Base-by-base conservation (phyloP, 441 rosid species). In the Corymbia citriodora region DNA sequence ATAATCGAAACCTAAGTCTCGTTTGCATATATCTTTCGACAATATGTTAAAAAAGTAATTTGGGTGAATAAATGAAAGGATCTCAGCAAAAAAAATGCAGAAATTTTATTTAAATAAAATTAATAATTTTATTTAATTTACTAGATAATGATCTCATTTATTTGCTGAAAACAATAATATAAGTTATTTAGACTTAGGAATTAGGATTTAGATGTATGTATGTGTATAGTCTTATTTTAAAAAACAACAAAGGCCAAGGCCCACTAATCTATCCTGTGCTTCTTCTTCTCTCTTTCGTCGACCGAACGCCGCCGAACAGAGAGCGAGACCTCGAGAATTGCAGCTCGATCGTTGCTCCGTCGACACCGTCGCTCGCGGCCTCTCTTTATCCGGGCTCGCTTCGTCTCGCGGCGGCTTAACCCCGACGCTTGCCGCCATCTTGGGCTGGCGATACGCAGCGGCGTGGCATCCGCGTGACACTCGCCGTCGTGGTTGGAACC, bases 151-250 rank as follows among this genome's bases (percentile, higher is more conserved):
- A 72, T 36, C 0, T 68, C 23, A 10, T 31, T 11, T 21, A 16
- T 31, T 68, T 68, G 40, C 10, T 15, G 45, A 31, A 68, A 68
- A 21, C 1, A 31, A 31, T 40, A 31, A 70, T 31, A 33, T 31
- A 9, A 72, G 2, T 18, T 19, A 36, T 19, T 10, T 18, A 5
- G 82, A 5, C 48, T 72, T 72, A 10, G 48, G 81, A 72, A 72
- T 18, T 72, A 33, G 48, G 81, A 72, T 33, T 23, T 18, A 72
- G 25, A 72, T 18, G 48, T 18, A 15, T 36, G 40, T 3, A 36
- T 36, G 3, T 36, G 21, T 0, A 36, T 0, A 0, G 36, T 18
- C 79, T 31, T 68, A 17, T 0, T 68, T 21, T 9, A 31, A 17
- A 68, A 68, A 6, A 68, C 21, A 36, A 74, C 16, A 74, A 29